Evolutionary conservation across 805 yeast genomes (phyloP).

Genomic region (Metschnikowia dekortorum): DNA sequence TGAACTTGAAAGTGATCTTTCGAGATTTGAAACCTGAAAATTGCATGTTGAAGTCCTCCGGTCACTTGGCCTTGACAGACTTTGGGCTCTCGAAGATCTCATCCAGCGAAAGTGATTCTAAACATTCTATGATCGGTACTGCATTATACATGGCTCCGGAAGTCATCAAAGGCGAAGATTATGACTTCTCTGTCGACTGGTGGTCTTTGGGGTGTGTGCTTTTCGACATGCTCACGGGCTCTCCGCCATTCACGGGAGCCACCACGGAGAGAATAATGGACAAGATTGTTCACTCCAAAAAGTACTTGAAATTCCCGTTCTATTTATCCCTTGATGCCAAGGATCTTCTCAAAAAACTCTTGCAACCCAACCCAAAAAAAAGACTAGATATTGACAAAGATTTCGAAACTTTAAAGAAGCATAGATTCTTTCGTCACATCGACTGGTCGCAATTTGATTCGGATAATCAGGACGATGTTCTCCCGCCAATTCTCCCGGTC

Average conservation of each 20-base stretch:
- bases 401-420: constrained; percentile 51
- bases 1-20: constrained; percentile 35
- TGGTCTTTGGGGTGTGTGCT: constrained; percentile 87
- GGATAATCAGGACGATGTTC: constrained; percentile 39
- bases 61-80: constrained; percentile 41
- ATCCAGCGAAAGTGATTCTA: constrained; percentile 28
- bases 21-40: constrained; percentile 44
- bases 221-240: constrained; percentile 76
- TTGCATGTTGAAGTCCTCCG: constrained; percentile 39
- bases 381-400: constrained; percentile 53
- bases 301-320: constrained; percentile 58
- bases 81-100: constrained; percentile 41
- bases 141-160: constrained; percentile 92
- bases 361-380: constrained; percentile 66
- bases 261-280: constrained; percentile 72
- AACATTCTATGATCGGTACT: constrained; percentile 65
- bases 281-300: constrained; percentile 63
- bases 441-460: constrained; percentile 59
- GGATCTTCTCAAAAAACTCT: constrained; percentile 60
- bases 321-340: constrained; percentile 77
- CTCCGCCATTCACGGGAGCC: constrained; percentile 85
- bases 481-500: constrained; percentile 80
- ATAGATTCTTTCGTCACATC: constrained; percentile 71
- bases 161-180: constrained; percentile 69
- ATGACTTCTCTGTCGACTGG: constrained; percentile 83